These are phyloP conservation scores for Trametes coccinea DNA, from an alignment of 768 basidiomycete species.

Conservation along the genomic window DNA sequence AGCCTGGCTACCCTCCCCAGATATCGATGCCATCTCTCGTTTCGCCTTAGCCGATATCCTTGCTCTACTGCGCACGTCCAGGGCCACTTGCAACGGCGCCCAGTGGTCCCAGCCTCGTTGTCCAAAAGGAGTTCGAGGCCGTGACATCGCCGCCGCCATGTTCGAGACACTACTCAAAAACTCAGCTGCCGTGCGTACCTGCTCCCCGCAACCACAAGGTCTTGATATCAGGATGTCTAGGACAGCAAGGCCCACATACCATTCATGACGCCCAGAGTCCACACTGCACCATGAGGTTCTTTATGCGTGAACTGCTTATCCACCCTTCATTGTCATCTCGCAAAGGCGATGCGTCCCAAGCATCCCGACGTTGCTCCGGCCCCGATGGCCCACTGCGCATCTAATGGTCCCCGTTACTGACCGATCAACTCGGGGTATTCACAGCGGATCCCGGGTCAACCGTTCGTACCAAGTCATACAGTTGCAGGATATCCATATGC, in stretches of 20 bases:
- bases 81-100: too few relatives aligned
- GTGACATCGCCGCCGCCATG: neutral
- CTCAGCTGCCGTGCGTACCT: neutral
- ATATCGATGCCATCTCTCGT: neutral
- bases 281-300: neutral
- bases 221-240: neutral
- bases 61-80: too few relatives aligned
- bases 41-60: neutral
- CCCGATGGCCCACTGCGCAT: neutral
- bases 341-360: conserved; percentile 3
- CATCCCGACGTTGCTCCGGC: conserved; percentile 11
- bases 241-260: conserved; percentile 4
- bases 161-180: neutral
- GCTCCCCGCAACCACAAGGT: neutral
- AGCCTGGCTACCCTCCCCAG: neutral
- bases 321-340: neutral
- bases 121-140: too few relatives aligned
- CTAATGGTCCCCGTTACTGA: neutral
- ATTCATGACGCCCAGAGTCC: conserved; percentile 7
- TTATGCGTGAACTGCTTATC: neutral
- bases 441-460: neutral
- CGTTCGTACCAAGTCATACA: neutral
- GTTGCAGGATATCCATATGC: neutral
- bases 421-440: neutral
- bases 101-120: too few relatives aligned